phyloP scores from a whole-genome alignment of 202 grass and related monocot species.

The Eragrostis tef region DNA sequence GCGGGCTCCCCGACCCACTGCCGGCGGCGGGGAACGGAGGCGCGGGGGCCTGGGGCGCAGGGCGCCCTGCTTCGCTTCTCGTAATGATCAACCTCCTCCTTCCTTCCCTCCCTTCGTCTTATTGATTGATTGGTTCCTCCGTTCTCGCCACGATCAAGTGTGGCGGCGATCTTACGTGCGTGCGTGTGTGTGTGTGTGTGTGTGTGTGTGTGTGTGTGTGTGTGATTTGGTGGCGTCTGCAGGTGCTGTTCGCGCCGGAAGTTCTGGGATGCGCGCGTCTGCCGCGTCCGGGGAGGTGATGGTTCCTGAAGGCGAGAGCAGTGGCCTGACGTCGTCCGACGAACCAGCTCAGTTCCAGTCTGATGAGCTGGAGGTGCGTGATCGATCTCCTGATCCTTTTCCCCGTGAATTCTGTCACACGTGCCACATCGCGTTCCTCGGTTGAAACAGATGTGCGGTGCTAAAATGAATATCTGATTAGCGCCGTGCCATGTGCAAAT shows the following conservation, averaged over 20 bases:
- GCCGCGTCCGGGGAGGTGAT: conserved; percentile 56
- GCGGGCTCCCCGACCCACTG: conserved; percentile 32
- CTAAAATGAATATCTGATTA: neutral
- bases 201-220: too few species aligned
- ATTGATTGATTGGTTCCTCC: neutral
- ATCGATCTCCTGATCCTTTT: neutral
- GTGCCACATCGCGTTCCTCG: neutral
- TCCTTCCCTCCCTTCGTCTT: neutral
- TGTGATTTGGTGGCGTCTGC: conserved; percentile 3
- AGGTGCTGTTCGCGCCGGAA: conserved; percentile 45
- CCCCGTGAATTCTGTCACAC: neutral
- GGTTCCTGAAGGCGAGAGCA: conserved; percentile 62
- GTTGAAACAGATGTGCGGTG: neutral
- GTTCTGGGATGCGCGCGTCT: conserved; percentile 33
- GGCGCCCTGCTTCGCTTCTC: neutral
- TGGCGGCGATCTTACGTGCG: neutral
- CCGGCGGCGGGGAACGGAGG: neutral
- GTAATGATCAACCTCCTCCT: conserved; percentile 29
- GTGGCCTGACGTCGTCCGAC: conserved; percentile 36
- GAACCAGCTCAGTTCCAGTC: conserved; percentile 50
- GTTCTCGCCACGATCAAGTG: neutral
- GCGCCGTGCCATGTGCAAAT: neutral
- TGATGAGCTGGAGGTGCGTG: conserved; percentile 57
- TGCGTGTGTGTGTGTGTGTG: too few species aligned
- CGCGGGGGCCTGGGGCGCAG: neutral